Conservation (phyloP, 768 basidiomycete genomes). For the Panellus pusillus region DNA sequence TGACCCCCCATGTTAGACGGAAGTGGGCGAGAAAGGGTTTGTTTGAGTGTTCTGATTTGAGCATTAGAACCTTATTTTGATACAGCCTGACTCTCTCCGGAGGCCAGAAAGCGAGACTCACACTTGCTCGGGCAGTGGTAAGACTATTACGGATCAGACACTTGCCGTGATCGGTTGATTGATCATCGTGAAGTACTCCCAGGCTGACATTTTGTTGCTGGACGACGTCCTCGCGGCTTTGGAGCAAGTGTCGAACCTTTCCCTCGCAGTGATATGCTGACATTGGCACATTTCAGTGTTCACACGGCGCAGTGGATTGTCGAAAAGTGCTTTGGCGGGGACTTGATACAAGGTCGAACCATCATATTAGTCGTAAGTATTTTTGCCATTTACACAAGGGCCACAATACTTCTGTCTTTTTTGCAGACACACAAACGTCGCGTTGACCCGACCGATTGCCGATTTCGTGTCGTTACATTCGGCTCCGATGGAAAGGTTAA, state of each 20-base stretch:
- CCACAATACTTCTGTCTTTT: not conserved
- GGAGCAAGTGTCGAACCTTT: conserved; percentile 29
- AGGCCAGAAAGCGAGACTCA: conserved; percentile 46
- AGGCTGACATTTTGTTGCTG: conserved; percentile 62
- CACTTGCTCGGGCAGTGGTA: conserved; percentile 43
- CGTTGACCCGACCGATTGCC: conserved; percentile 37
- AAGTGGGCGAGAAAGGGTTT: conserved; percentile 64
- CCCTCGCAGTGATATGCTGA: not conserved
- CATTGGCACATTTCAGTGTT: conserved; percentile 33
- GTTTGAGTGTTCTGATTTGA: conserved; percentile 46
- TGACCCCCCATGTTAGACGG: conserved; percentile 38
- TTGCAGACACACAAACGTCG: conserved; percentile 50
- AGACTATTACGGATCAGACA: not conserved
- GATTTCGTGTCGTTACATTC: conserved; percentile 44
- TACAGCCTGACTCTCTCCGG: conserved; percentile 26
- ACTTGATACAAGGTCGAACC: conserved; percentile 76
- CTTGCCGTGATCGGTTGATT: conserved; percentile 27
- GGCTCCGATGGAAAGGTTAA: conserved; percentile 40
- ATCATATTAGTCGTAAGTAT: conserved; percentile 71
- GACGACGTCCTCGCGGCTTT: conserved; percentile 73
- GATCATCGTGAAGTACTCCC: conserved; percentile 40
- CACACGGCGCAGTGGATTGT: conserved; percentile 84
- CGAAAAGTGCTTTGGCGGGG: conserved; percentile 75
- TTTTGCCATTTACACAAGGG: not conserved
- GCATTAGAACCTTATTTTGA: not conserved